Base-by-base conservation (phyloP, 1,284 basidiomycete species). In the Ustilago trichophora region DNA sequence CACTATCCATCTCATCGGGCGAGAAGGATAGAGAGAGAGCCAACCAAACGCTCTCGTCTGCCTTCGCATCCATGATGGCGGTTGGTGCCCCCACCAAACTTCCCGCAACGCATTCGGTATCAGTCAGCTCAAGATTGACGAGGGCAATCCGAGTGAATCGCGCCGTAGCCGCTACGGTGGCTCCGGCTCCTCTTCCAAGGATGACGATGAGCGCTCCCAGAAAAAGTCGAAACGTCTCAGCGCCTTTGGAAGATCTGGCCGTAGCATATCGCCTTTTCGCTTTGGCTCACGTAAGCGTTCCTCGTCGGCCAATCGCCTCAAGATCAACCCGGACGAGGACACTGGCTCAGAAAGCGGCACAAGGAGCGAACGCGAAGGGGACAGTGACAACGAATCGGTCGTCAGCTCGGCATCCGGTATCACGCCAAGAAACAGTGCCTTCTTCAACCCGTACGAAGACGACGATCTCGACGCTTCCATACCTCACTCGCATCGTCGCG, bases 341-440 rank as follows among this genome's bases (percentile, higher is more conserved):
- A 40, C 48, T 1, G 51, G 50, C 15, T 50, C 50, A 1, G 63
- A 57, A 26, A 40, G 27, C 46, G 50, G 48, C 16, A 41, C 40
- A n/a, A 18, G 60, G 9, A 66, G 56, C 15, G 47, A 54, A 11
- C 25, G 48, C 8, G 57, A 62, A 7, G 36, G 46, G 16, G 68
- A 73, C 16, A 68, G 63, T 29, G 72, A 74, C 35, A 53, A 45
- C 19, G 69, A 69, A 16, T 62, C 69, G 6, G 46, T 69, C 10
- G 36, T 33, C 19, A 69, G 66, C 41, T 52, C 51, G 10, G 51
- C 41, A 11, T 52, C 55, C 4, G 70, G 71, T n/a, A 65, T 75
- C 41, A 52, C 50, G 1, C 73, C 73, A 1, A 37, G 73, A 6
- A 73, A 73, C 50, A 75, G 48, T 22, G 73, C 73, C n/a, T 75